phyloP scores from a whole-genome alignment of 768 basidiomycete species.

The Suillus hirtellus region DNA sequence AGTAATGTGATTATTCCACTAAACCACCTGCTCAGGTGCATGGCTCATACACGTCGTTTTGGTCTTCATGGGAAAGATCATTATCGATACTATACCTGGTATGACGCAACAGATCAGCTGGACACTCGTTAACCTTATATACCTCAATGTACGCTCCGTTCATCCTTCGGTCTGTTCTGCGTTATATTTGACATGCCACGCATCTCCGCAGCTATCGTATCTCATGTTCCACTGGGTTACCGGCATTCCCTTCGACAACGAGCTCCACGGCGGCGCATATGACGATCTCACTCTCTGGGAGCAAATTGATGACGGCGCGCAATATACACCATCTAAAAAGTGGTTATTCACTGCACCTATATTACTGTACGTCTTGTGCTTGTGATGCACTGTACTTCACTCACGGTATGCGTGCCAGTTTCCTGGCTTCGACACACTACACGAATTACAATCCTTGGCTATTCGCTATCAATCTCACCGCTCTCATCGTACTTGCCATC shows the following conservation, averaged over 20 bases:
- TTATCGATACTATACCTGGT: conserved; percentile 91
- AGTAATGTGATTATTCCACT: conserved; percentile 6
- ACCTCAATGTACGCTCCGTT: conserved; percentile 74
- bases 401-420: conserved; percentile 47
- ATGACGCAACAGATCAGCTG: conserved; percentile 94
- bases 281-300: conserved; percentile 99
- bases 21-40: conserved; percentile 60
- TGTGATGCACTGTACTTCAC: conserved; percentile 2
- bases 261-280: conserved; percentile 89
- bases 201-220: conserved; percentile 72
- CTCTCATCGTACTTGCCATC: conserved; percentile 73
- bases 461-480: conserved; percentile 87
- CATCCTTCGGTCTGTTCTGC: conserved; percentile 7
- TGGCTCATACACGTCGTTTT: conserved; percentile 98
- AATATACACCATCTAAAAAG: conserved; percentile 98
- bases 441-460: conserved; percentile 94
- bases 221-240: conserved; percentile 99
- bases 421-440: conserved; percentile 97
- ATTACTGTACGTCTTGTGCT: conserved; percentile 61
- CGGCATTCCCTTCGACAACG: conserved; percentile 91
- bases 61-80: conserved; percentile 85
- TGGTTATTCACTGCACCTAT: conserved; percentile 93
- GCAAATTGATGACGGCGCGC: conserved; percentile 98
- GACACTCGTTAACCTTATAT: conserved; percentile 90
- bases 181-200: conserved; percentile 5